Conservation (phyloP, 2,329 filamentous ascomycete genomes). For the Hypoxylon sp. region DNA sequence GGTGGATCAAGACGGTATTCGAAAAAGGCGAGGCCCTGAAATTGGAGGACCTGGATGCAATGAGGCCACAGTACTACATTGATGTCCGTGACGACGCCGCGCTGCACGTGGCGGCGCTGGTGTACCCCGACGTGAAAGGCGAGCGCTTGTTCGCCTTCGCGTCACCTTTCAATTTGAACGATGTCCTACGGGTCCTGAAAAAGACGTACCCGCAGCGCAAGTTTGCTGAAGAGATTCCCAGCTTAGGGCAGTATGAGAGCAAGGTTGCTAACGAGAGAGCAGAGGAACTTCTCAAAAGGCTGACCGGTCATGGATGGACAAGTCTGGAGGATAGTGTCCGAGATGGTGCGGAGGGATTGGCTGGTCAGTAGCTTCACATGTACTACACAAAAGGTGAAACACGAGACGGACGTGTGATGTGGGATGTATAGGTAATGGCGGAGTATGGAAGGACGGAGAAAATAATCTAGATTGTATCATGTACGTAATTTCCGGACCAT, state of each 20-base stretch:
- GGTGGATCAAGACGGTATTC: conserved; percentile 30
- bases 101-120: conserved; percentile 67
- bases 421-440: not conserved
- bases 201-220: conserved; percentile 39
- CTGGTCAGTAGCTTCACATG: not conserved
- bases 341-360: conserved; percentile 16
- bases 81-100: conserved; percentile 65
- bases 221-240: conserved; percentile 34
- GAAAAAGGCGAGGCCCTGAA: conserved; percentile 26
- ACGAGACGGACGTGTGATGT: not conserved
- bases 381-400: not conserved
- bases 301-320: conserved; percentile 45
- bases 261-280: conserved; percentile 43
- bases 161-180: conserved; percentile 62
- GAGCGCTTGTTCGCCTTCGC: conserved; percentile 70
- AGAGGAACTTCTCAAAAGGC: conserved; percentile 40
- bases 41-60: conserved; percentile 18
- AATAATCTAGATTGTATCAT: not conserved
- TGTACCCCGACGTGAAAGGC: conserved; percentile 60
- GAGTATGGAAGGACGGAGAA: conserved; percentile 9
- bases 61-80: conserved; percentile 59
- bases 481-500: not conserved
- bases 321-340: conserved; percentile 42
- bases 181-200: conserved; percentile 54
- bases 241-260: conserved; percentile 29